Evolutionary conservation across 768 basidiomycete genomes (phyloP), one percentile per base, ranked within the genome.

Genomic region (Lentinula raphanica): DNA sequence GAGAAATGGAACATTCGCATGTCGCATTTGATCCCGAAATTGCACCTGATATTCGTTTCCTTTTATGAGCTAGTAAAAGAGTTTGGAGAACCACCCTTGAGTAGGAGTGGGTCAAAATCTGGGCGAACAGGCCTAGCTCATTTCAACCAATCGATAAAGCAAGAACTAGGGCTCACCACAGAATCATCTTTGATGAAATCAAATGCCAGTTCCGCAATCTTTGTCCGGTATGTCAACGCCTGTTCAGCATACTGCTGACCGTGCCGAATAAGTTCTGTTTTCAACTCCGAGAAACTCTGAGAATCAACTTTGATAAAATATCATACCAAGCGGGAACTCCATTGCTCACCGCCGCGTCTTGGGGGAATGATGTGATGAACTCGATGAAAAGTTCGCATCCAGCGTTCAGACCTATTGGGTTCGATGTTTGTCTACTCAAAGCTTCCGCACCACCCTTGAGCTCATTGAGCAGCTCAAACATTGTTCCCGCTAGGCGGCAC

Each of bases 41-140:
- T 62, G 51, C 61, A 81, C 81, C 82, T 66, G 92, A 93, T 72
- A 98, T 92, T 58, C 95, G 83, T 76, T 98, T 98, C 69, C 83
- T 85, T 67, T 87, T 80, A 70, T 96, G 93, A 17, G 97, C 95
- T 58, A 88, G 83, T 46, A 98, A 79, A 54, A 99, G 80, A 35
- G 95, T 90, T 72, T 93, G 87, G 76, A 95, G 88, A 56, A 99
- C 96, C 45, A 98, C 94, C 66, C 97, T 82, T 25, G 94, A 98
- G 76, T 95, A 95, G 32, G 93, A 94, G 73, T 99, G 97, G 2
- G 94, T 98, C 58, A 99, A 82, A 68, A 99, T 94, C 92, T 98
- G 69, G 59, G 55, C 27, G 23, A 21, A 39, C 7, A 19, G 19
- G 54, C 45, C 54, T n/a, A 21, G 27, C 32, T 35, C 25, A 56